Base-by-base conservation (phyloP, 2,329 filamentous ascomycete genomes). In the Paracoccidioides brasiliensis region DNA sequence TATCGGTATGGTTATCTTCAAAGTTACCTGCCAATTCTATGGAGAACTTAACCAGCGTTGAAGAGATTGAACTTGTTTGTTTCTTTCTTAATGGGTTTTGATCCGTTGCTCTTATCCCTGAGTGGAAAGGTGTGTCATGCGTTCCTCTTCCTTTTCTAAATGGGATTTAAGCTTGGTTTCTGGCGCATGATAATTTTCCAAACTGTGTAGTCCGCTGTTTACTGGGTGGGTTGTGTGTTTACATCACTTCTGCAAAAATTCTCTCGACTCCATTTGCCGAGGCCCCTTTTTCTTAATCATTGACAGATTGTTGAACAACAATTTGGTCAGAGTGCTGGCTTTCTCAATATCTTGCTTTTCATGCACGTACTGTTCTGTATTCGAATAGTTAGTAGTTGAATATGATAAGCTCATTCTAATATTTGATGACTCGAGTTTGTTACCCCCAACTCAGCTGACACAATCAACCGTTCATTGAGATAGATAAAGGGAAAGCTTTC, bases 321-420 rank as follows among this genome's bases (percentile, higher is more conserved):
- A 41, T 41, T 52, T 52, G 49, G 49, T 32, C 37, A 52, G 22
- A 41, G 35, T 42, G 12, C 37, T 52, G 12, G 35, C 10, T 15
- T 32, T 41, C 5, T 41, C 49, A 50, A 22, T 40, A 50, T 10
- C 37, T 22, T 5, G 15, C 22, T 12, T 52, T 8, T 15, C 10
- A 52, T 12, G 49, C 37, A 52, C 41, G 49, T n/a, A 32, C 37
- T 52, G 49, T 52, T 41, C 22, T 52, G 49, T 52, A 49, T 12
- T 15, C 38, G 37, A 38, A 7, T 28, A 40, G 22, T 52, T 52
- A 42, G 37, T 42, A 42, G 4, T 41, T 22, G 37, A 52, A 42
- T 52, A 42, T 32, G 6, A 52, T 32, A 30, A 52, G 12, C 32
- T 28, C 49, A 30, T 22, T 22, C 22, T 22, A 30, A 42, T 2